phyloP scores from a whole-genome alignment of 2,329 filamentous ascomycete species.

The Phaeosphaeria sp. region DNA sequence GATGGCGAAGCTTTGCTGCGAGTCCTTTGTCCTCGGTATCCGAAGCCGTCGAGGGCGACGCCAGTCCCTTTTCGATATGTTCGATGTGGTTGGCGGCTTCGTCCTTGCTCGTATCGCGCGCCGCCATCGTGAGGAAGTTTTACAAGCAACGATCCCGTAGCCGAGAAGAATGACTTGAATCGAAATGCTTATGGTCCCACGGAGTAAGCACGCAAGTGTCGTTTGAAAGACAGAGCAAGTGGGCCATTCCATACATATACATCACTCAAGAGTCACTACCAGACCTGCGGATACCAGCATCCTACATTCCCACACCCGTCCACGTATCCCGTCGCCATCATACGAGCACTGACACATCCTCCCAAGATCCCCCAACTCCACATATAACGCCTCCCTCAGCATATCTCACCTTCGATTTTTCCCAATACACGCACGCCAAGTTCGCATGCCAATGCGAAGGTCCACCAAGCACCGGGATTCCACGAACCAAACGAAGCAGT shows the following conservation, averaged over 20 bases:
- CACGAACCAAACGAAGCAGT: constrained; percentile 8
- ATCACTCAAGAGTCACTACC: neutral
- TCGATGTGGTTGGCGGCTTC: constrained; percentile 21
- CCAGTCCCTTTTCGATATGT: constrained; percentile 26
- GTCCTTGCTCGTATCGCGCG: constrained; percentile 21
- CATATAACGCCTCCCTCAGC: constrained; percentile 1
- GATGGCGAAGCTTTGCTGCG: constrained; percentile 27
- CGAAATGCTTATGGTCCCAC: no score
- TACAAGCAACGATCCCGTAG: neutral
- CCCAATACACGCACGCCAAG: neutral
- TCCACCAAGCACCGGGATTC: constrained; percentile 3
- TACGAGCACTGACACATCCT: neutral
- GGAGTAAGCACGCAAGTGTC: no score
- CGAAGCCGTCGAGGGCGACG: constrained; percentile 14
- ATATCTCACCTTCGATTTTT: neutral
- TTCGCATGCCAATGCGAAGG: neutral
- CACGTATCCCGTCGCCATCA: neutral
- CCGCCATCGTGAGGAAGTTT: constrained; percentile 13
- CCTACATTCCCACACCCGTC: neutral
- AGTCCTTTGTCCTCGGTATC: constrained; percentile 23
- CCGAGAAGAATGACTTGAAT: no score
- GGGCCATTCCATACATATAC: neutral
- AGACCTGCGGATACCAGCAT: neutral
- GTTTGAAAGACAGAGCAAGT: neutral
- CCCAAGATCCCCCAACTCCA: constrained; percentile 3